Evolutionary conservation across 148 eudicot species (phyloP).

Genomic region (Fagopyrum esculentum): DNA sequence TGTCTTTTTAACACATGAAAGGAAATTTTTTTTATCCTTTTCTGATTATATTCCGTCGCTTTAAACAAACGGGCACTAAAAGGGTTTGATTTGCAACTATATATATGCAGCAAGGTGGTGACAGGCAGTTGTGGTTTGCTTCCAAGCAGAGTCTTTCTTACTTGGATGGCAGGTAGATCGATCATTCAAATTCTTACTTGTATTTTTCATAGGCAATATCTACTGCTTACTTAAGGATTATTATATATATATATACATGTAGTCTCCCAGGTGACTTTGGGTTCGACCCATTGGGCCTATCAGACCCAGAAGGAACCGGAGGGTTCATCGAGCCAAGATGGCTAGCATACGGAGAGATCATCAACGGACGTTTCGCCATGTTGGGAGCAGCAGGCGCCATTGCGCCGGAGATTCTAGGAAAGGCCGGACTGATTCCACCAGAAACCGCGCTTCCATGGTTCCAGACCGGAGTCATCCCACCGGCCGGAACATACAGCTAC

Average conservation of each 20-base stretch:
- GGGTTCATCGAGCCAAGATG: slow-evolving; percentile 98
- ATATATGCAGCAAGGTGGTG: slow-evolving; percentile 64
- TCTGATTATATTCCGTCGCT: no score
- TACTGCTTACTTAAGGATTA: no score
- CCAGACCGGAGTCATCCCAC: slow-evolving; percentile 93
- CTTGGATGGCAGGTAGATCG: slow-evolving; percentile 74
- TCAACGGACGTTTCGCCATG: slow-evolving; percentile 95
- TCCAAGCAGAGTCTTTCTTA: slow-evolving; percentile 93
- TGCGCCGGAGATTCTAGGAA: slow-evolving; percentile 86
- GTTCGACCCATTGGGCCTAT: slow-evolving; percentile 92
- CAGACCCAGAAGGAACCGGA: slow-evolving; percentile 99
- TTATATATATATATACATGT: slow-evolving; percentile 15
- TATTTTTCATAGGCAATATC: no score
- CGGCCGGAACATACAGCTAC: slow-evolving; percentile 88
- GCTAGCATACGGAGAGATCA: slow-evolving; percentile 92
- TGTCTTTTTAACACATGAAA: no score
- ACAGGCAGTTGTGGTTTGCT: slow-evolving; percentile 96
- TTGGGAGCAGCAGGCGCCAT: slow-evolving; percentile 81
- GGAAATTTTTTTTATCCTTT: no score
- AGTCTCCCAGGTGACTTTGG: slow-evolving; percentile 98
- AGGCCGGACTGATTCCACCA: slow-evolving; percentile 74
- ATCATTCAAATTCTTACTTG: no score
- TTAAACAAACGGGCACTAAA: background rate
- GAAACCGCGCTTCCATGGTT: slow-evolving; percentile 99
- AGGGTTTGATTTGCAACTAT: background rate